These are phyloP conservation scores for Eucalyptus viminalis DNA, from an alignment of 345 rosid genomes.

Conservation along the genomic window DNA sequence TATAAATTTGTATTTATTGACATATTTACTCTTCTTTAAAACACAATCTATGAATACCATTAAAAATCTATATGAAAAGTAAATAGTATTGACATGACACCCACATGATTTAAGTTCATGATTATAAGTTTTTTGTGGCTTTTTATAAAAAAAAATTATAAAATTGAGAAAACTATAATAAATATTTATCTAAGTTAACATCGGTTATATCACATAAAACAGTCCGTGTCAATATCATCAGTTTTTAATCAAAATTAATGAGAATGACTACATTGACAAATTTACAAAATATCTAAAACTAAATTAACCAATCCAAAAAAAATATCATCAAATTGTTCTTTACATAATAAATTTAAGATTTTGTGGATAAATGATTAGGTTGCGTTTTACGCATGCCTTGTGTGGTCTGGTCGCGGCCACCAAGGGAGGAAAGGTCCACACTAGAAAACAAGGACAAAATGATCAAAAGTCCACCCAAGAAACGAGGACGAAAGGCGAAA, in stretches of 20 bases:
- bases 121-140: too few species aligned
- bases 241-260: not conserved
- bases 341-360: accelerated
- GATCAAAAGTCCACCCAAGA: not conserved
- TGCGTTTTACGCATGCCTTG: not conserved
- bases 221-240: accelerated
- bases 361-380: not conserved
- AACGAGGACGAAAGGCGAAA: not conserved
- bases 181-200: too few species aligned
- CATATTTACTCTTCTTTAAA: too few species aligned
- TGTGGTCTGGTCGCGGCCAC: not conserved
- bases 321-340: too few species aligned
- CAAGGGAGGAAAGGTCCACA: not conserved
- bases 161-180: too few species aligned
- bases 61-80: too few species aligned
- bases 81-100: too few species aligned
- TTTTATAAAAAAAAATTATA: too few species aligned
- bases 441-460: not conserved
- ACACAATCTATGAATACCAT: too few species aligned
- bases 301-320: accelerated
- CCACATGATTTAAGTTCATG: too few species aligned
- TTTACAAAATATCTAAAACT: too few species aligned
- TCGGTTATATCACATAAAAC: accelerated
- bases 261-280: accelerated
- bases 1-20: too few species aligned